phyloP scores from a whole-genome alignment of 768 basidiomycete genomes.

The Amanita subjunquillea region DNA sequence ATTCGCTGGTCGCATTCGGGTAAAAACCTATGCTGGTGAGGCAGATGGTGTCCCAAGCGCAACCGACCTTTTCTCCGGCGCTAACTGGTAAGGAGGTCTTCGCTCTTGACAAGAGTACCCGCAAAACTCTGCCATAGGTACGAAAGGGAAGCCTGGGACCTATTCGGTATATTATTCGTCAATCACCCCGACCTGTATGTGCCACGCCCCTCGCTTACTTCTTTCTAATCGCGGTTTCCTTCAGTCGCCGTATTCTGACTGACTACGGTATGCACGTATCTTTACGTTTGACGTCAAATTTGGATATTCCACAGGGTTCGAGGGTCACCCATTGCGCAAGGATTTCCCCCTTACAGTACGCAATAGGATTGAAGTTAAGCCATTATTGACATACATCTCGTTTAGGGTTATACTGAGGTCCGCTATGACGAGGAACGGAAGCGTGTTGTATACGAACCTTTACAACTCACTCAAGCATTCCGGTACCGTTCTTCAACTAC shows the following conservation, averaged over 20 bases:
- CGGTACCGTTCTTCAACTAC: conserved; percentile 38
- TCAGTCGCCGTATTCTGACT: conserved; percentile 89
- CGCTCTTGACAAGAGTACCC: background rate
- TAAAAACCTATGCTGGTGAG: conserved; percentile 96
- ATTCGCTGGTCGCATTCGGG: conserved; percentile 78
- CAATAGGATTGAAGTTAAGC: conserved; percentile 5
- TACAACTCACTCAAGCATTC: conserved; percentile 97
- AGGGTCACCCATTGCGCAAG: conserved; percentile 95
- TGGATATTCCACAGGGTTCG: conserved; percentile 53
- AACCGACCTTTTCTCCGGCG: conserved; percentile 72
- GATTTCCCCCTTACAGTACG: conserved; percentile 95
- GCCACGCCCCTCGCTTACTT: background rate
- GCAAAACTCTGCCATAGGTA: conserved; percentile 44
- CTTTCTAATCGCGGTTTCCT: conserved; percentile 8
- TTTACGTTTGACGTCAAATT: background rate
- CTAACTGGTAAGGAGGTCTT: conserved; percentile 69
- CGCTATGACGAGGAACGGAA: conserved; percentile 97
- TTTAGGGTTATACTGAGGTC: conserved; percentile 94
- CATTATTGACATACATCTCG: conserved; percentile 2
- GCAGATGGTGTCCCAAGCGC: conserved; percentile 84
- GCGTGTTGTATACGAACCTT: conserved; percentile 93
- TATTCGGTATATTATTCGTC: conserved; percentile 94
- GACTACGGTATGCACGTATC: conserved; percentile 66
- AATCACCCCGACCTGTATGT: conserved; percentile 93
- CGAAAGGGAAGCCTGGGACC: conserved; percentile 96